Evolutionary conservation across 306 rosid genomes (phyloP), one percentile per base, ranked within the genome.

Genomic region (Cucurbita moschata): DNA sequence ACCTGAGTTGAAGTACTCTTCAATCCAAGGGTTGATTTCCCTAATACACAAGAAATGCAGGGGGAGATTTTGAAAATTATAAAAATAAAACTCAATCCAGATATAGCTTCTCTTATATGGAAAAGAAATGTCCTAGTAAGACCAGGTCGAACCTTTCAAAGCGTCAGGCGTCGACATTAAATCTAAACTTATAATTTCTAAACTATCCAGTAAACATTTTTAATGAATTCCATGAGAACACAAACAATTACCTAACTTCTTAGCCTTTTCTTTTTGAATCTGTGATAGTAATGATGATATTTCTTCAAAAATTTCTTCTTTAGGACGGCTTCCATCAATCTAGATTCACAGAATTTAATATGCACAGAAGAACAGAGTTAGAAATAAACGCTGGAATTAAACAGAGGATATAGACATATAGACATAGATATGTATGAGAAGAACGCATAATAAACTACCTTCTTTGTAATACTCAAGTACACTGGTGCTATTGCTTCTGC

Each of bases 291-390:
- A 74, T 63, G 90, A 82, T 76, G 84, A 90, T 76, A 94, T 81
- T 73, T 87, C 95, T 77, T 85, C 76, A 75, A 90, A 94, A 80
- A 94, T 81, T 76, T 59, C 88, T 62, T 81, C 88, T 76, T 89
- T 94, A 16, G 88, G 59, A 71, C 81, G 87, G 77, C 87, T 88
- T 49, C 98, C 98, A 80, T 94, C 84, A 37, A 94, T 81, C 98
- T 94, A 84, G 53, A 60, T 46, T 78, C 79, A 75, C 47, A 26
- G 58, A 55, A 51, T 60, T 78, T 73, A 73, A 77, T 63, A 71
- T 38, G 42, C 35, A 62, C 42, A 6, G 43, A 53, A 49, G 67
- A 60, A 69, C 7, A 8, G 7, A 49, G 58, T 49, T 4, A 19
- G 73, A 69, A 69, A 69, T 26, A 65, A 74, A 56, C 4, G 5